These are phyloP conservation scores for Dispira simplex DNA, from an alignment of 192 early-diverging fungal genomes.

Conservation along the genomic window DNA sequence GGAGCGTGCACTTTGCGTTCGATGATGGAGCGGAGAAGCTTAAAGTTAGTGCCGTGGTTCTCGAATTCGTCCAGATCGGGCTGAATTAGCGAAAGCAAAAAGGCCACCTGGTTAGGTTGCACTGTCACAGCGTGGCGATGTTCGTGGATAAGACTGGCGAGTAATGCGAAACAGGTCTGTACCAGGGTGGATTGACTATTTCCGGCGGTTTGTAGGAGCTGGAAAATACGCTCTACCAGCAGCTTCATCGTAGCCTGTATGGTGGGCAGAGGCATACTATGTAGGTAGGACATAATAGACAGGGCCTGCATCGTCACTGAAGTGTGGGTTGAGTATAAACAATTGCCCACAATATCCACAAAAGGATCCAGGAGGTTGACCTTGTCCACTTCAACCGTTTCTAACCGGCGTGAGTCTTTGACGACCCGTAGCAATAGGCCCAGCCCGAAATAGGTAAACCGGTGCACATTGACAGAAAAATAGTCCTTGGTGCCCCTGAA, in stretches of 20 bases:
- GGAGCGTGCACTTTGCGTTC: slow-evolving; percentile 68
- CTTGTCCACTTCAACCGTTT: slow-evolving; percentile 33
- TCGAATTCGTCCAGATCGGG: slow-evolving; percentile 87
- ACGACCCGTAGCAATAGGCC: slow-evolving; percentile 62
- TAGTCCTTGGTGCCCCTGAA: slow-evolving; percentile 46
- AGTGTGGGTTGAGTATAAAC: slow-evolving; percentile 68
- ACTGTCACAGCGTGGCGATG: slow-evolving; percentile 43
- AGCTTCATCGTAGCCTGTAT: slow-evolving; percentile 47
- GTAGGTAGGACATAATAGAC: slow-evolving; percentile 56
- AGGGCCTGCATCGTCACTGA: slow-evolving; percentile 47
- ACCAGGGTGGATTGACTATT: slow-evolving; percentile 46
- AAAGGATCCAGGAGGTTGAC: slow-evolving; percentile 64
- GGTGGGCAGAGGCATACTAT: slow-evolving; percentile 55
- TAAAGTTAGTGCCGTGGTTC: slow-evolving; percentile 66
- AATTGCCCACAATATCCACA: slow-evolving; percentile 62
- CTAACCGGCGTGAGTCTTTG: slow-evolving; percentile 37
- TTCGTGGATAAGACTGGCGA: slow-evolving; percentile 69
- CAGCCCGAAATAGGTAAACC: slow-evolving; percentile 90
- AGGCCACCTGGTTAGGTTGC: slow-evolving; percentile 56
- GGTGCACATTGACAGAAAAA: slow-evolving; percentile 70
- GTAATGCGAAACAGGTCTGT: slow-evolving; percentile 68
- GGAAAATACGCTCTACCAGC: slow-evolving; percentile 63
- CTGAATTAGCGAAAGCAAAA: slow-evolving; percentile 59
- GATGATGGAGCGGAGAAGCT: slow-evolving; percentile 76
- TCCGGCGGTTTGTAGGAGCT: slow-evolving; percentile 45